Evolutionary conservation across 2,329 filamentous ascomycete species (phyloP).

Genomic region (Lomentospora prolificans): DNA sequence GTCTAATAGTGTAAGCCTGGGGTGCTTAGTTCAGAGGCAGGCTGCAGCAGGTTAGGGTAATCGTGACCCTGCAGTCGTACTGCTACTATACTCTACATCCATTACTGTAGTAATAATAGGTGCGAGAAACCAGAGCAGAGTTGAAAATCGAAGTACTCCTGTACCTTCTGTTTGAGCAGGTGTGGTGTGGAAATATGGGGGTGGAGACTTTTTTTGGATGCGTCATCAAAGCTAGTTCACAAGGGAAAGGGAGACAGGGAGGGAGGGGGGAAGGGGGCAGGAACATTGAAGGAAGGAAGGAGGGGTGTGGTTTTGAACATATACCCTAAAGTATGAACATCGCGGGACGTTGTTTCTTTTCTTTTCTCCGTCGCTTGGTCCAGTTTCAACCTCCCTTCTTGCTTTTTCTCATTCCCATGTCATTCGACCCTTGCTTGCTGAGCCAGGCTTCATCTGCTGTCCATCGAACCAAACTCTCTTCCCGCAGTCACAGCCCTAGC

Average conservation of each 20-base stretch:
- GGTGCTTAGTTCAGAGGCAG: background rate
- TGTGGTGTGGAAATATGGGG: background rate
- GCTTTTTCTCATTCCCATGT: background rate
- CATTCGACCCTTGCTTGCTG: background rate
- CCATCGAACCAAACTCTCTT: background rate
- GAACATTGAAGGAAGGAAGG: background rate
- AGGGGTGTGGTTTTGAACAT: conserved; percentile 1
- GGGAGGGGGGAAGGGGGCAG: background rate
- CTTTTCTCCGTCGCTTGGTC: conserved; percentile 3
- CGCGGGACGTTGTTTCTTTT: background rate
- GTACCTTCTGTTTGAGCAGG: background rate
- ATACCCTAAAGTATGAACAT: background rate
- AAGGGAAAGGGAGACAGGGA: background rate
- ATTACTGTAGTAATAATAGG: too few species aligned
- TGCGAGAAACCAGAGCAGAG: background rate
- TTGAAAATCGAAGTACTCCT: background rate
- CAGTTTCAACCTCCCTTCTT: background rate
- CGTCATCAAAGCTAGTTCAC: background rate
- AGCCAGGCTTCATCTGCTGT: background rate
- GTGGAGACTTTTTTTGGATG: background rate
- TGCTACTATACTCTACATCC: too few species aligned
- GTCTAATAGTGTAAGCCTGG: background rate
- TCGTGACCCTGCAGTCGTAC: background rate
- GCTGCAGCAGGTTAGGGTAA: background rate
- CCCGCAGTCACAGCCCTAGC: background rate